Conservation (phyloP, 495 filamentous ascomycete genomes). For the Penicillium ochrochloron region DNA sequence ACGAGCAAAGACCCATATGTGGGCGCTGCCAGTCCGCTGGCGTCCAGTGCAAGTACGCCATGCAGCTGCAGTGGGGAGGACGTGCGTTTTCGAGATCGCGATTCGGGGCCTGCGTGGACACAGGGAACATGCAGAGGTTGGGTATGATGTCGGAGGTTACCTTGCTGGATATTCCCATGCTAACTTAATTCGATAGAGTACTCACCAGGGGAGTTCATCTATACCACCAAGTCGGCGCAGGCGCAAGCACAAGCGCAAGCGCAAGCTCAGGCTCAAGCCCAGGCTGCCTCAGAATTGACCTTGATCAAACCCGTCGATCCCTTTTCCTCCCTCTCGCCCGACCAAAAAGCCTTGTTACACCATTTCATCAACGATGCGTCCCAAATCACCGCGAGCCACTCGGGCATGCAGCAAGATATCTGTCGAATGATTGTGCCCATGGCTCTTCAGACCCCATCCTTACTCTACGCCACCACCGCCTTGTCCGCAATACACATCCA, state of each 20-base stretch:
- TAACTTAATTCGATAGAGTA: conserved; percentile 38
- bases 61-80: conserved; percentile 48
- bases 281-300: conserved; percentile 31
- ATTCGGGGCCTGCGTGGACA: conserved; percentile 50
- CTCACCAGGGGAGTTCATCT: conserved; percentile 54
- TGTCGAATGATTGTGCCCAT: conserved; percentile 53
- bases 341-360: conserved; percentile 48
- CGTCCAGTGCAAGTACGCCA: conserved; percentile 43
- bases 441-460: conserved; percentile 51
- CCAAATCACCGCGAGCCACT: conserved; percentile 50
- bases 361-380: conserved; percentile 55
- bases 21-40: conserved; percentile 43
- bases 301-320: conserved; percentile 45
- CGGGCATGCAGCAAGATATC: conserved; percentile 52
- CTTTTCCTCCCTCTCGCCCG: conserved; percentile 44
- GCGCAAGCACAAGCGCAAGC: conserved; percentile 16
- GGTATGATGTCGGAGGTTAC: conserved; percentile 28
- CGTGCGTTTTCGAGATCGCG: conserved; percentile 51
- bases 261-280: conserved; percentile 10
- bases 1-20: conserved; percentile 46
- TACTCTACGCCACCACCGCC: conserved; percentile 52
- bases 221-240: conserved; percentile 42
- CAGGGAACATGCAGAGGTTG: conserved; percentile 50
- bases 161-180: not conserved
- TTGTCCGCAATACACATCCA: conserved; percentile 54